Evolutionary conservation across 164 flowering plant species (phyloP).

Genomic region (Vitis riparia): DNA sequence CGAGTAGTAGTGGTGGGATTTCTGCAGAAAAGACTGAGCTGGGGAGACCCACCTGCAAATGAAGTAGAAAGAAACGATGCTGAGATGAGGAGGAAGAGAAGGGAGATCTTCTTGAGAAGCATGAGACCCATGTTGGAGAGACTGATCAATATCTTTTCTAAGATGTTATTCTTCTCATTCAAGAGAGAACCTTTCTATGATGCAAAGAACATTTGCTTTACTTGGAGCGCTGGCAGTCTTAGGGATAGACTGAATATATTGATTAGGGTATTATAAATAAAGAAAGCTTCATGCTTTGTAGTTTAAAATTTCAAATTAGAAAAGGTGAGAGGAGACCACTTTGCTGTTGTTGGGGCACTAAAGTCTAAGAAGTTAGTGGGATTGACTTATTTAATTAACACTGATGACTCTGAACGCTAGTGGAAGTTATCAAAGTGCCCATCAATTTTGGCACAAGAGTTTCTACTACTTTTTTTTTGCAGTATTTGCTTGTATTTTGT

Average conservation of each 20-base stretch:
- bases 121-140: conserved; percentile 34
- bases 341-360: conserved; percentile 59
- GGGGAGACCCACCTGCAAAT: conserved; percentile 50
- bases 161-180: conserved; percentile 5
- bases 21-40: not conserved
- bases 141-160: not conserved
- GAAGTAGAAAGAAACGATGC: conserved; percentile 52
- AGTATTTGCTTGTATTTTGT: no score
- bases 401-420: not conserved
- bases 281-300: conserved; percentile 22
- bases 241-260: conserved; percentile 16
- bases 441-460: not conserved
- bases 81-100: conserved; percentile 54
- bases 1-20: no score
- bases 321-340: conserved; percentile 52
- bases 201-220: conserved; percentile 2
- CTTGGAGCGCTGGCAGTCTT: not conserved
- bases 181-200: conserved; percentile 19
- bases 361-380: conserved; percentile 48
- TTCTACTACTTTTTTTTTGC: not conserved
- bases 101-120: conserved; percentile 33
- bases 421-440: conserved; percentile 28
- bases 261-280: conserved; percentile 8
- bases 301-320: conserved; percentile 31
- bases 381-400: conserved; percentile 13